Evolutionary conservation across 2,329 filamentous ascomycete genomes (phyloP).

Genomic region (Penicillium sp.): DNA sequence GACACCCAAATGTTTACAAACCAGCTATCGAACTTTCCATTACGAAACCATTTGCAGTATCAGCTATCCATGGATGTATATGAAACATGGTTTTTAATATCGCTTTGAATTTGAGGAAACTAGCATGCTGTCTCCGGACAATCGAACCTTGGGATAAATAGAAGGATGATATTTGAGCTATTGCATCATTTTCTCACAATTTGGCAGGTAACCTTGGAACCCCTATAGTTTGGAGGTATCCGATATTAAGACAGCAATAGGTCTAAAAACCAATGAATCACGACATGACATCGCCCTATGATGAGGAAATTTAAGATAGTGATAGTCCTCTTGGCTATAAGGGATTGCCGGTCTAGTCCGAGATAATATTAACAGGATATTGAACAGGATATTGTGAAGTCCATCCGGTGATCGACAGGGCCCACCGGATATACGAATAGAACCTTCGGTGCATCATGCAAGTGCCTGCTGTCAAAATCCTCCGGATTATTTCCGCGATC

Average conservation of each 20-base stretch:
- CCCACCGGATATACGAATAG: not conserved
- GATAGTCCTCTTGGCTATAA: not conserved
- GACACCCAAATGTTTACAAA: not conserved
- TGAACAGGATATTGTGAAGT: slow-evolving; percentile 1
- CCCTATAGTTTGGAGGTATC: not conserved
- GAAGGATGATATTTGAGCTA: not conserved
- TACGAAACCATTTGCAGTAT: not conserved
- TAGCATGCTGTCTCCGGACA: not conserved
- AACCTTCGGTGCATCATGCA: not conserved
- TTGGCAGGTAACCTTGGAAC: not conserved
- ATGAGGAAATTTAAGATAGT: not conserved
- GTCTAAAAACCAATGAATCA: not conserved
- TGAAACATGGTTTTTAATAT: not conserved
- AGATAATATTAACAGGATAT: not conserved
- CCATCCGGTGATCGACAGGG: not conserved
- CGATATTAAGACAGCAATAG: not conserved
- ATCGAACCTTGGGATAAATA: not conserved
- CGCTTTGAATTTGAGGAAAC: not conserved
- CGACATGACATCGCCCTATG: not conserved
- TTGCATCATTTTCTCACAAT: not conserved
- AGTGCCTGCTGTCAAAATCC: not conserved
- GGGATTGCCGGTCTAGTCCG: not conserved
- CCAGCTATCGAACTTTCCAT: not conserved
- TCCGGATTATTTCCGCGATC: not conserved
- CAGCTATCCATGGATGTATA: not conserved